Conservation (phyloP, 441 rosid genomes). For the Macaranga tanarius region DNA sequence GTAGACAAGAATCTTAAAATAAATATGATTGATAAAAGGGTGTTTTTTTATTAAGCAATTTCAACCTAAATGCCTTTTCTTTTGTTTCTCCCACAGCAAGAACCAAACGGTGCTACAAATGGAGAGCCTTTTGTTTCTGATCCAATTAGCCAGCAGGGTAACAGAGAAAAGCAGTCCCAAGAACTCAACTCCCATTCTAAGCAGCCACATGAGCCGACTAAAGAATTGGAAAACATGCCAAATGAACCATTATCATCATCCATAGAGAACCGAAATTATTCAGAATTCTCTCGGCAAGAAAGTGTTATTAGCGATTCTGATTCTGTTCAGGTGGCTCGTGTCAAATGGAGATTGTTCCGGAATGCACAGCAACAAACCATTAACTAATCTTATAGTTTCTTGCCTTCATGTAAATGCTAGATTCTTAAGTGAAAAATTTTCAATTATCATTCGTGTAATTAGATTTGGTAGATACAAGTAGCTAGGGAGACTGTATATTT, state of each 20-base stretch:
- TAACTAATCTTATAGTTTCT: not conserved
- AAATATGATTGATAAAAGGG: not conserved
- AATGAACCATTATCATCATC: not conserved
- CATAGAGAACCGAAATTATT: not conserved
- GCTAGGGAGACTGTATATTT: no score
- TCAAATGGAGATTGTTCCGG: conserved; percentile 21
- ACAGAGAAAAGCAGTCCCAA: not conserved
- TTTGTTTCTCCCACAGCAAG: not conserved
- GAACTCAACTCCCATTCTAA: not conserved
- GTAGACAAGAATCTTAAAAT: no score
- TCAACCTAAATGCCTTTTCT: not conserved
- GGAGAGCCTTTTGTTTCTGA: not conserved
- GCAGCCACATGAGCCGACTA: conserved; percentile 10
- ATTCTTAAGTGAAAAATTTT: not conserved
- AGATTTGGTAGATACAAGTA: no score
- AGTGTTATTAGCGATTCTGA: not conserved
- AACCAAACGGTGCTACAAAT: not conserved
- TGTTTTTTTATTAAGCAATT: no score
- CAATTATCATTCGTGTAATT: no score
- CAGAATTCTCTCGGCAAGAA: conserved; percentile 5
- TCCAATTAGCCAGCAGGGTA: not conserved
- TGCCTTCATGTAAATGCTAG: not conserved
- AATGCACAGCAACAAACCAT: not conserved
- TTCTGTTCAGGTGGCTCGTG: not conserved
- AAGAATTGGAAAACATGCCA: not conserved